Percentiles rank a stretch among this genome's conserved stretches.
Evolutionary conservation across 116 monocot genomes (phyloP).

Genomic region (Phalaenopsis hybrid): DNA sequence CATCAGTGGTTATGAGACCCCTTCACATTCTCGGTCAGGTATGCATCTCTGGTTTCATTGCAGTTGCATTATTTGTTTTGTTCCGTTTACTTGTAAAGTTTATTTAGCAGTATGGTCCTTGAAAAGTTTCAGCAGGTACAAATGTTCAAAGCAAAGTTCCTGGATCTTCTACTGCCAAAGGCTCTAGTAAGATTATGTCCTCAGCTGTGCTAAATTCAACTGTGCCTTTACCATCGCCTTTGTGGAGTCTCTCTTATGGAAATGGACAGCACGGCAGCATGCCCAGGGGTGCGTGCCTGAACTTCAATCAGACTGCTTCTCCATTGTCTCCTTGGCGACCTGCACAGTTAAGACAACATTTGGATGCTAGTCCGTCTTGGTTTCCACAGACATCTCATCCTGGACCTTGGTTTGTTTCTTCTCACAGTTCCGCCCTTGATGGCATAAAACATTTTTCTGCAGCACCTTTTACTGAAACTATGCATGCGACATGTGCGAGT

Average conservation of each 20-base stretch:
- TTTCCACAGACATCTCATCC: slow-evolving; percentile 34
- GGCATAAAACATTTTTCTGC: slow-evolving; percentile 22
- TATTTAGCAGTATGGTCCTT: not conserved
- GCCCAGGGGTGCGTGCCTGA: slow-evolving; percentile 36
- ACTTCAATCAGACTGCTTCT: slow-evolving; percentile 45
- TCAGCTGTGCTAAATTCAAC: slow-evolving; percentile 8
- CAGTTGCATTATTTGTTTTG: not conserved
- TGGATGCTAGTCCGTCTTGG: slow-evolving; percentile 35
- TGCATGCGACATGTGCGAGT: slow-evolving; percentile 32
- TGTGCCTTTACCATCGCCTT: slow-evolving; percentile 40
- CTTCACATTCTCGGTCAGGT: slow-evolving; percentile 58
- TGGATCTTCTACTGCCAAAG: not conserved
- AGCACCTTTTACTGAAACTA: slow-evolving; percentile 38
- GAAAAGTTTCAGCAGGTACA: not conserved
- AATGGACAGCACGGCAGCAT: slow-evolving; percentile 34
- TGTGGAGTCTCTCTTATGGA: slow-evolving; percentile 29
- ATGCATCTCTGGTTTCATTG: not conserved
- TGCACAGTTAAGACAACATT: slow-evolving; percentile 45
- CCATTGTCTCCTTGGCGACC: slow-evolving; percentile 48
- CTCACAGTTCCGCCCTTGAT: slow-evolving; percentile 27
- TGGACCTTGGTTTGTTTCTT: slow-evolving; percentile 35
- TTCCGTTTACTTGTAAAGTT: not conserved
- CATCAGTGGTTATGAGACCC: slow-evolving; percentile 21
- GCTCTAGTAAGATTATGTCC: not conserved
- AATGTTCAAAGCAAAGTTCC: not conserved